These are phyloP conservation scores for Backusella liffmaniae DNA, from an alignment of 192 early-diverging fungal genomes.

Conservation along the genomic window DNA sequence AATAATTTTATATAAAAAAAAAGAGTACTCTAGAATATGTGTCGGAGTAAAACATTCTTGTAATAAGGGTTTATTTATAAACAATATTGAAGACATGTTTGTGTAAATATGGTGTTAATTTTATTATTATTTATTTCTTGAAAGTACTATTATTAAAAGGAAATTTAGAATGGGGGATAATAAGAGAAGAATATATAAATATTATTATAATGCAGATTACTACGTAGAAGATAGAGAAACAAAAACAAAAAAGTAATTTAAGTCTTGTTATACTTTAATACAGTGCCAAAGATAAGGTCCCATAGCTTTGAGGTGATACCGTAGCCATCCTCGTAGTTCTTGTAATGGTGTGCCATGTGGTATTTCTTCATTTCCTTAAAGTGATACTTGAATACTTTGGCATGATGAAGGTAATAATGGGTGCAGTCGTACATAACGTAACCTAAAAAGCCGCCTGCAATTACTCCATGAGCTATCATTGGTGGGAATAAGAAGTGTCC, in stretches of 20 bases:
- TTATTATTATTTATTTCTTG: not conserved
- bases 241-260: not conserved
- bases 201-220: not conserved
- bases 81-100: not conserved
- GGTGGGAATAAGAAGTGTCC: conserved; percentile 61
- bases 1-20: not conserved
- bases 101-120: not conserved
- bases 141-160: not conserved
- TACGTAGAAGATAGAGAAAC: not conserved
- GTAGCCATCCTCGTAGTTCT: conserved; percentile 81
- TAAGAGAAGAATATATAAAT: not conserved
- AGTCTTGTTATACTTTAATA: conserved; percentile 38
- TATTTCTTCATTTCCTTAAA: conserved; percentile 90
- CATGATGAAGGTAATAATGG: conserved; percentile 96
- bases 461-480: conserved; percentile 63
- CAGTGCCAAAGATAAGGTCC: conserved; percentile 82
- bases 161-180: not conserved
- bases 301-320: conserved; percentile 91
- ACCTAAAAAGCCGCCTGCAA: conserved; percentile 73
- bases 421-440: conserved; percentile 92
- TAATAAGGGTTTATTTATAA: not conserved
- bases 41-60: not conserved
- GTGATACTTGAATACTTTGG: conserved; percentile 66
- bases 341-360: conserved; percentile 95
- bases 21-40: too few species aligned